Conservation (phyloP, 192 early-diverging fungal genomes). For the Rhizophagus prolifer region DNA sequence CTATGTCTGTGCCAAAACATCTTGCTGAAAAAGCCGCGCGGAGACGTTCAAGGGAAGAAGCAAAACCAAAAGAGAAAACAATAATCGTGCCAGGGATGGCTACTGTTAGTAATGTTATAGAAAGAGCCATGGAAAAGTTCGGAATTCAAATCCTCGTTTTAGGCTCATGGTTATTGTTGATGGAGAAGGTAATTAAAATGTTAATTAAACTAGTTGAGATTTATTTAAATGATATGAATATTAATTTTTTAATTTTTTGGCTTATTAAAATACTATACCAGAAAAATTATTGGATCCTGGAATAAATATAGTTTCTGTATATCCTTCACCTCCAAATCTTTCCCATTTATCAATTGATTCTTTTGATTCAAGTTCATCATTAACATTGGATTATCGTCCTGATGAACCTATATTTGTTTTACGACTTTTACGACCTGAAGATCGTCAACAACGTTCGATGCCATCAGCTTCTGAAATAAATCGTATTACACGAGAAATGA, state of each 20-base stretch:
- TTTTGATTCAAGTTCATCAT: constrained; percentile 10
- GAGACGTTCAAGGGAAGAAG: constrained; percentile 28
- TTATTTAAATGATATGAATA: too few species aligned
- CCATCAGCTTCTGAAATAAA: not conserved
- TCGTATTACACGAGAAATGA: not conserved
- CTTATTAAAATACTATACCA: not conserved
- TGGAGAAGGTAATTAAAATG: constrained; percentile 15
- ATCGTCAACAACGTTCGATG: constrained; percentile 8
- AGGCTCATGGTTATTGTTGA: constrained; percentile 15
- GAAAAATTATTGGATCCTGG: constrained; percentile 7
- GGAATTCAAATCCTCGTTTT: constrained; percentile 36
- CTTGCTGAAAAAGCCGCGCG: constrained; percentile 29
- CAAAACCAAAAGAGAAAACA: constrained; percentile 26
- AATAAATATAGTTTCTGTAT: not conserved
- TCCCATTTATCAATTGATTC: constrained; percentile 25
- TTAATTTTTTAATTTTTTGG: not conserved
- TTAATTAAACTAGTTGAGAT: not conserved
- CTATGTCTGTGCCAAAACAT: constrained; percentile 32
- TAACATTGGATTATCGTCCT: constrained; percentile 19
- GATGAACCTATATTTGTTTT: constrained; percentile 31
- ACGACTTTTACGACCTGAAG: constrained; percentile 18
- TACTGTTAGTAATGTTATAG: constrained; percentile 46
- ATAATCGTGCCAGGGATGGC: constrained; percentile 7
- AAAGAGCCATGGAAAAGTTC: constrained; percentile 51
- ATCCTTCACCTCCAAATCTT: constrained; percentile 7